phyloP scores from a whole-genome alignment of 345 rosid genomes.

The Eucalyptus cloeziana region DNA sequence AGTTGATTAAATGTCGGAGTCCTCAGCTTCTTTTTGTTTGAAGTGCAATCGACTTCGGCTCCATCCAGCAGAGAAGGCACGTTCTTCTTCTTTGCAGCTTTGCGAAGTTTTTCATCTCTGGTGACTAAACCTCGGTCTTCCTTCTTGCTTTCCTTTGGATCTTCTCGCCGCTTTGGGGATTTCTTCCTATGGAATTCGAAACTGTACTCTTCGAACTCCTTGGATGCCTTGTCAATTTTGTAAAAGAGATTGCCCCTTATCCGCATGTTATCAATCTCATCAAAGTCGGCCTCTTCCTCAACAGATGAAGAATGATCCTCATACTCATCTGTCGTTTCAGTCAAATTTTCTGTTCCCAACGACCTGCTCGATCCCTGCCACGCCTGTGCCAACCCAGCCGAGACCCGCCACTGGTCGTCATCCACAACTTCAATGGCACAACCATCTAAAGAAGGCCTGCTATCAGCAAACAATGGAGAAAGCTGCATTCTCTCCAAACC shows the following conservation, averaged over 20 bases:
- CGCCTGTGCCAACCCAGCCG: constrained; percentile 41
- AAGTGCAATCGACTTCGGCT: background rate
- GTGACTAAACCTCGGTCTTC: background rate
- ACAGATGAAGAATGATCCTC: background rate
- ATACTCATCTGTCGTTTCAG: background rate
- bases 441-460: constrained; percentile 1
- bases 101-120: background rate
- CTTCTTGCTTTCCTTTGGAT: constrained; percentile 15
- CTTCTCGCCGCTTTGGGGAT: constrained; percentile 18
- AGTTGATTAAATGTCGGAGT: constrained; percentile 77
- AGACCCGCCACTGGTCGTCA: constrained; percentile 58
- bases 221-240: constrained; percentile 68
- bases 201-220: constrained; percentile 68
- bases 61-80: background rate
- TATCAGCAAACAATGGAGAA: constrained; percentile 17
- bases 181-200: constrained; percentile 69
- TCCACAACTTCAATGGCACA: constrained; percentile 61
- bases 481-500: constrained; percentile 5
- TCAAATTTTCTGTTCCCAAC: background rate
- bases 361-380: constrained; percentile 24
- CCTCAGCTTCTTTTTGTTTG: constrained; percentile 35
- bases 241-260: constrained; percentile 68
- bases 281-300: constrained; percentile 34
- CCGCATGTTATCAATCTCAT: constrained; percentile 74
- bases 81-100: background rate